Percentiles rank a stretch among this genome's conserved stretches.
Evolutionary conservation across 169 alveolate species (phyloP).

Genomic region (Pseudocohnilembus persalinus): DNA sequence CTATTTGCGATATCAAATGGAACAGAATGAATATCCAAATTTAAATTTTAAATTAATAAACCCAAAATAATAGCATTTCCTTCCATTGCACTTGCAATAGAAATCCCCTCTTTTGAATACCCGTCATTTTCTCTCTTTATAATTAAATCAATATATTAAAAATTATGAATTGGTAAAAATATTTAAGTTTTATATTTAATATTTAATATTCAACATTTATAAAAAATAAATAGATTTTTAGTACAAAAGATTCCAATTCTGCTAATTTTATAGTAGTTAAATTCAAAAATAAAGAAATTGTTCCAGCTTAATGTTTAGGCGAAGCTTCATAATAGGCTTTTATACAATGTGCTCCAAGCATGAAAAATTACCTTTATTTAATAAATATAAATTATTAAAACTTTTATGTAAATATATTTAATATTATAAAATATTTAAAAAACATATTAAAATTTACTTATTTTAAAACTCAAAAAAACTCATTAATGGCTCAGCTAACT

Average conservation of each 20-base stretch:
- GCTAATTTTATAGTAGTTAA: background rate
- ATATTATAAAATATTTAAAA: too few relatives aligned
- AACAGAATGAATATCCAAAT: background rate
- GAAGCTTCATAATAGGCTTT: background rate
- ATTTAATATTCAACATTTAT: too few relatives aligned
- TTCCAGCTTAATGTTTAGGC: background rate
- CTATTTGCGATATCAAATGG: background rate
- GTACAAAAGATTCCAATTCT: background rate
- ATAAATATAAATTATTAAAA: too few relatives aligned
- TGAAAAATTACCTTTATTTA: too few relatives aligned
- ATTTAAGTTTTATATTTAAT: too few relatives aligned
- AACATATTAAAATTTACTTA: too few relatives aligned
- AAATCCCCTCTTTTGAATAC: background rate
- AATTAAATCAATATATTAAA: too few relatives aligned
- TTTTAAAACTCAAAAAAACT: background rate
- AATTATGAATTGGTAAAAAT: too few relatives aligned
- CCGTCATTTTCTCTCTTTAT: background rate
- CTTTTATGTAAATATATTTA: too few relatives aligned
- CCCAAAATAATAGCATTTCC: background rate
- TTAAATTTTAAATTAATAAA: too few relatives aligned
- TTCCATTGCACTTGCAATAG: background rate
- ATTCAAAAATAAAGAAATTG: too few relatives aligned
- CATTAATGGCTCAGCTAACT: background rate
- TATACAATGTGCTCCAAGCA: background rate
- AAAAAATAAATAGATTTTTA: too few relatives aligned